These are phyloP conservation scores for Gynandropsis gynandra DNA, from an alignment of 345 rosid genomes.

Conservation along the genomic window DNA sequence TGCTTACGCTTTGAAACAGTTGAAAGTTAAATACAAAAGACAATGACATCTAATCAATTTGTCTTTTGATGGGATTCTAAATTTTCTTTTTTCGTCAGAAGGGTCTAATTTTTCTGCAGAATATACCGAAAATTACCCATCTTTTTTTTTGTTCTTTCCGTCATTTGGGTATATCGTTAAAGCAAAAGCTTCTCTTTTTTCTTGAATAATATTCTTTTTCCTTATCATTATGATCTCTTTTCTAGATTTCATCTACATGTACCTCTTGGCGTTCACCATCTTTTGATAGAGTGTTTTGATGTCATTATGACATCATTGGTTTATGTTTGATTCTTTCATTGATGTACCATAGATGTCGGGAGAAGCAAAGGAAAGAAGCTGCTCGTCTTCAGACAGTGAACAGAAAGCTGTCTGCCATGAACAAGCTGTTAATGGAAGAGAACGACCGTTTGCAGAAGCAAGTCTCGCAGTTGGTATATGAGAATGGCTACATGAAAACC, in stretches of 20 bases:
- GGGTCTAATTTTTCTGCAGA: neutral
- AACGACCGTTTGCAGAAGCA: constrained; percentile 97
- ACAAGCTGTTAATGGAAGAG: constrained; percentile 97
- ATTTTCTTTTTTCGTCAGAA: constrained; percentile 17
- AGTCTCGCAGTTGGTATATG: constrained; percentile 89
- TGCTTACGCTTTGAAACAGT: constrained; percentile 14
- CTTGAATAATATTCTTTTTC: neutral
- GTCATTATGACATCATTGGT: neutral
- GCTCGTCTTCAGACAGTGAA: constrained; percentile 88
- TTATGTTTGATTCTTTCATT: neutral
- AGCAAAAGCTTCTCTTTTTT: constrained; percentile 19
- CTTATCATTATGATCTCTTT: neutral
- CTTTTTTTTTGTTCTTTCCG: constrained; percentile 26
- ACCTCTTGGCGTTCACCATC: too few species aligned
- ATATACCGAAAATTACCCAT: constrained; percentile 12
- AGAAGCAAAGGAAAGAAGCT: constrained; percentile 95
- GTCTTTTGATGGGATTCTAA: constrained; percentile 23
- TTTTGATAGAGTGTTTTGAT: too few species aligned
- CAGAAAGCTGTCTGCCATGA: constrained; percentile 85
- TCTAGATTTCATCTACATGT: neutral
- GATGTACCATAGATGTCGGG: constrained; percentile 60
- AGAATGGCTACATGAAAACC: constrained; percentile 82
- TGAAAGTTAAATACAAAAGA: constrained; percentile 14
- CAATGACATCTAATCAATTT: constrained; percentile 25
- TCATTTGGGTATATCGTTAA: constrained; percentile 20